Conservation (phyloP, 1,284 basidiomycete genomes). For the Inonotus hispidus region DNA sequence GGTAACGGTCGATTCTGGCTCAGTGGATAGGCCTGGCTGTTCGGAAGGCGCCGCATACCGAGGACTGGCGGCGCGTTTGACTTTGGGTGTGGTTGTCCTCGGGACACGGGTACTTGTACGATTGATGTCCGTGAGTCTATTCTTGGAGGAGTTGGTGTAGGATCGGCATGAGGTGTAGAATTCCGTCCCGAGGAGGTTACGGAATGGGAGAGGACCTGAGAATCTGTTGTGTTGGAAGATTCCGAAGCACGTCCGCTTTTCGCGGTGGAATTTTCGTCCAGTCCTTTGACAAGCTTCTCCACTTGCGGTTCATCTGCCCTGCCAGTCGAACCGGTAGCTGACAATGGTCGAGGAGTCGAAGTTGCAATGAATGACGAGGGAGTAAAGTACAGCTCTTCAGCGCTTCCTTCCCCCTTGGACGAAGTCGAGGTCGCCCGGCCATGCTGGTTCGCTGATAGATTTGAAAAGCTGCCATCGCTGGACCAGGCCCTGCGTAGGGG, state of each 20-base stretch:
- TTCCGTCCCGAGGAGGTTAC: background rate
- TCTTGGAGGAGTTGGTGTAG: background rate
- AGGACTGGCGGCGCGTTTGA: constrained; percentile 4
- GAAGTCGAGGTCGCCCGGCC: too few relatives aligned
- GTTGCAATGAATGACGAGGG: background rate
- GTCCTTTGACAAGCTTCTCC: background rate
- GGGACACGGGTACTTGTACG: background rate
- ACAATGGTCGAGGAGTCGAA: background rate
- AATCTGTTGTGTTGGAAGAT: background rate
- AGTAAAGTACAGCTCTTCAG: background rate
- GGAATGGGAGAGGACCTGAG: background rate
- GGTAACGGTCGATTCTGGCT: constrained; percentile 9
- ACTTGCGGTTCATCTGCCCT: too few relatives aligned
- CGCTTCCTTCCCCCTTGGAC: background rate
- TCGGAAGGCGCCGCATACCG: constrained; percentile 8
- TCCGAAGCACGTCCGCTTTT: background rate
- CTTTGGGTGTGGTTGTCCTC: background rate
- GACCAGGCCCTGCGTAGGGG: background rate
- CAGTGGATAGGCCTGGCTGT: constrained; percentile 1
- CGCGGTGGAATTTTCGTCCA: background rate
- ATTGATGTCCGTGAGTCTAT: background rate
- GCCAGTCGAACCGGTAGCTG: background rate
- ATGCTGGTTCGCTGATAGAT: background rate
- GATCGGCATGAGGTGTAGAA: background rate
- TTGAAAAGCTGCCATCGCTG: background rate